Conservation (phyloP, 495 filamentous ascomycete species). For the Aspergillus coremiiformis region DNA sequence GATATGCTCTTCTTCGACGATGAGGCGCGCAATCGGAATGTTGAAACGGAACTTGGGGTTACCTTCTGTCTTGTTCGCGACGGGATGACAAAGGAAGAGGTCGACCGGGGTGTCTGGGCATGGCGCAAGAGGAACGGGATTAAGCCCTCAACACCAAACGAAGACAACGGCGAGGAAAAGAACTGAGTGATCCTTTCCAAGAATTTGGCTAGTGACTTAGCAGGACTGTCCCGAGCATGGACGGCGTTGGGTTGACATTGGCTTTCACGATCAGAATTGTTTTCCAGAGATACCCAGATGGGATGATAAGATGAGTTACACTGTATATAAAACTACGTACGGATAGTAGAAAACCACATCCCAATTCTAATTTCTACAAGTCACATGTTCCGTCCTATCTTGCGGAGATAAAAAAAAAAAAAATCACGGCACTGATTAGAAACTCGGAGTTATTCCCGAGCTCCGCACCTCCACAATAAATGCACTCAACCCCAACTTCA, state of each 20-base stretch:
- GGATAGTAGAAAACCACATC: too few relatives aligned
- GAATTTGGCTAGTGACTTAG: background rate
- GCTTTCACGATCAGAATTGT: background rate
- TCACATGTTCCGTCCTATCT: background rate
- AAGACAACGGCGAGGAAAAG: slow-evolving; percentile 1
- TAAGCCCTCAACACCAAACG: slow-evolving; percentile 11
- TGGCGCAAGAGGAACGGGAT: slow-evolving; percentile 72
- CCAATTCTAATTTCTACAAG: too few relatives aligned
- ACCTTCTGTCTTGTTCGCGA: slow-evolving; percentile 73
- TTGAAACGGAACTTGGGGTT: slow-evolving; percentile 71
- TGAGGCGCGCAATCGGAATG: slow-evolving; percentile 78
- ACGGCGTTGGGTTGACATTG: background rate
- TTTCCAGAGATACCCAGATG: slow-evolving; percentile 2
- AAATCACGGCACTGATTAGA: background rate
- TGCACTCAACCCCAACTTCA: too few relatives aligned
- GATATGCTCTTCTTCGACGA: slow-evolving; percentile 98
- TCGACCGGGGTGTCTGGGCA: slow-evolving; percentile 70
- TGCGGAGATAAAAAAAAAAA: background rate
- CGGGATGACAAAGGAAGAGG: slow-evolving; percentile 69
- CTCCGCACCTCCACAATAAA: too few relatives aligned
- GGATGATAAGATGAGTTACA: background rate
- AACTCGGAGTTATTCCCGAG: background rate
- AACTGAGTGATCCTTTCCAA: background rate
- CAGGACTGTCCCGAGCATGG: background rate
- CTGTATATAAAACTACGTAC: background rate